Evolutionary conservation across 176 grass and related monocot species (phyloP), one percentile per base, ranked within the genome.

Genomic region (Cocos nucifera): DNA sequence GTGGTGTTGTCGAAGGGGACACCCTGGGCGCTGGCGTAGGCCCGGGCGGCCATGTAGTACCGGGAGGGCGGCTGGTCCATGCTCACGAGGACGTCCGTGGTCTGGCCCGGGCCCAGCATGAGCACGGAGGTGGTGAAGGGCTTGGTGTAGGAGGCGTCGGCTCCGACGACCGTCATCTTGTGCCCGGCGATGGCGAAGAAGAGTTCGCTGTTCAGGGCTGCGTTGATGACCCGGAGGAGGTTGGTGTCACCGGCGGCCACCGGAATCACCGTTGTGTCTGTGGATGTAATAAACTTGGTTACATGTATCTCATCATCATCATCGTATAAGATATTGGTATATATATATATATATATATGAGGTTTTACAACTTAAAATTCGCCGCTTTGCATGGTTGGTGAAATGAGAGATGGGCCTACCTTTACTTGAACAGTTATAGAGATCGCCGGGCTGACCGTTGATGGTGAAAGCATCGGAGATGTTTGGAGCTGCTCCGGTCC

Each of bases 1-100:
- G 92, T 91, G 44, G 87, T 97, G 78, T 91, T 97, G 76, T 90
- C 92, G 68, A 97, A 97, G 55, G 92, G 83, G 39, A 91, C 81
- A 55, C 87, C 87, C 81, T 97, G 84, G 0, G 81, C 81, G 30
- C 83, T 90, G 70, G 78, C 75, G 51, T 97, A 97, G 29, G 87
- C 84, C 0, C 55, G 76, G 16, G 87, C 92, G 44, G 87, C 87
- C 26, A 97, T 75, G 76, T 97, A 97, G 72, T 97, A 97, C 3
- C 71, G 66, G 35, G 67, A 77, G 0, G 62, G 28, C 0, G 80
- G 28, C 70, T 91, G 77, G 70, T 91, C 81, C 32, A 83, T 82
- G 18, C 65, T 88, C 59, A 97, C 81, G 58, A 97, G 81, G 3
- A 97, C 92, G 54, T 97, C 92, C 15, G 92, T 97, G 19, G 92